Base-by-base conservation (phyloP, 148 eudicot genomes). In the Beta vulgaris region DNA sequence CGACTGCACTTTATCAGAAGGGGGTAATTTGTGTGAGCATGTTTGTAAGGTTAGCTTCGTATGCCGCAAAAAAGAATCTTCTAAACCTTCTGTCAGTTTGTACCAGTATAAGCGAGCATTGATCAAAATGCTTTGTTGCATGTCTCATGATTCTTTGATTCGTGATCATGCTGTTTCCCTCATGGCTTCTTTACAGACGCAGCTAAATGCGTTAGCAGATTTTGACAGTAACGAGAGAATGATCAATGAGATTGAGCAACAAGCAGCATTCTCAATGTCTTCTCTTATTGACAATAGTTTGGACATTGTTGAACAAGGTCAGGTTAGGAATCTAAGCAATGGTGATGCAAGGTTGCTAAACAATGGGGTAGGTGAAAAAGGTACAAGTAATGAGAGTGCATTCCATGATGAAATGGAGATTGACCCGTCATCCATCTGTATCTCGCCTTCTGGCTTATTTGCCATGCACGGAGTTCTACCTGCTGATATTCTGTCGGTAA, bases 111-210 rank as follows among this genome's bases (percentile, higher is more conserved):
- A 85, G 53, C 81, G 84, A 76, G 90, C 88, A 43, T 81, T 95
- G 84, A 76, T 83, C 76, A 83, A 88, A 58, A 71, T 95, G 78
- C 84, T 92, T 26, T 78, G 70, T 32, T 90, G 92, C 75, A 88
- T 88, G 11, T 93, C 86, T 23, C 71, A 78, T 67, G 92, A 95
- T 80, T 92, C 96, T 71, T 76, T 92, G 79, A 78, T 90, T 29
- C 96, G 97, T 66, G 99, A 95, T 84, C 93, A 92, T 79, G 97
- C 96, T 63, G 93, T 87, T 82, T 87, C 96, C 80, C 81, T 95
- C 71, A 84, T 92, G 19, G 83, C 87, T n/a, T 89, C 88, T 86
- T 86, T 92, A 35, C 87, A 88, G 80, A 83, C 46, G 57, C 96
- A 91, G 80, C 76, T 94, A 73, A 84, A 76, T 55, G 74, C 76